phyloP scores from a whole-genome alignment of 2,329 filamentous ascomycete genomes.

The Sporothrix phasma region DNA sequence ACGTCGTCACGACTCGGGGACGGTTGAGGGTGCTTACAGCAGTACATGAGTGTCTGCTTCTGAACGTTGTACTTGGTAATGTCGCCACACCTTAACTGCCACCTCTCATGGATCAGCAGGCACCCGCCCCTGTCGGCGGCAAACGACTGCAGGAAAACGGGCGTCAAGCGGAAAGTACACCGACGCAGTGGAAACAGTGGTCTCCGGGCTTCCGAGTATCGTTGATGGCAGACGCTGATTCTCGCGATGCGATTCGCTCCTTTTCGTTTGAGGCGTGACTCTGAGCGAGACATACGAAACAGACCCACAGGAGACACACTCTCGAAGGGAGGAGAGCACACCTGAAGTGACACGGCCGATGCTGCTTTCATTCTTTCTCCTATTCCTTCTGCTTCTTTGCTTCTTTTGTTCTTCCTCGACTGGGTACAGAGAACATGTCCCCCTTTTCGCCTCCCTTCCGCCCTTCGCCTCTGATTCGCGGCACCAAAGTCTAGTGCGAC shows the following conservation, averaged over 20 bases:
- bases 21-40: neutral
- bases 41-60: too few relatives aligned
- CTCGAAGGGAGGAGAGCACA: neutral
- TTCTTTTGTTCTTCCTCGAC: too few relatives aligned
- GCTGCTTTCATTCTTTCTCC: too few relatives aligned
- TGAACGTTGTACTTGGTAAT: too few relatives aligned
- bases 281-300: constrained; percentile 1
- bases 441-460: neutral
- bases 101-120: neutral
- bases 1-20: neutral
- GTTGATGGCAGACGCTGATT: neutral
- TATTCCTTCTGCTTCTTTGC: too few relatives aligned
- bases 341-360: neutral
- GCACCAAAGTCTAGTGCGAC: neutral
- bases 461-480: neutral
- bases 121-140: neutral
- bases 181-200: neutral
- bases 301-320: neutral
- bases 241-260: neutral
- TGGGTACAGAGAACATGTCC: too few relatives aligned
- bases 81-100: neutral
- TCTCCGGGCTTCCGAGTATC: neutral
- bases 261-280: constrained; percentile 7
- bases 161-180: too few relatives aligned
- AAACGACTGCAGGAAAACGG: neutral